phyloP scores from a whole-genome alignment of 2,329 filamentous ascomycete species.

The Penicillium sp. region DNA sequence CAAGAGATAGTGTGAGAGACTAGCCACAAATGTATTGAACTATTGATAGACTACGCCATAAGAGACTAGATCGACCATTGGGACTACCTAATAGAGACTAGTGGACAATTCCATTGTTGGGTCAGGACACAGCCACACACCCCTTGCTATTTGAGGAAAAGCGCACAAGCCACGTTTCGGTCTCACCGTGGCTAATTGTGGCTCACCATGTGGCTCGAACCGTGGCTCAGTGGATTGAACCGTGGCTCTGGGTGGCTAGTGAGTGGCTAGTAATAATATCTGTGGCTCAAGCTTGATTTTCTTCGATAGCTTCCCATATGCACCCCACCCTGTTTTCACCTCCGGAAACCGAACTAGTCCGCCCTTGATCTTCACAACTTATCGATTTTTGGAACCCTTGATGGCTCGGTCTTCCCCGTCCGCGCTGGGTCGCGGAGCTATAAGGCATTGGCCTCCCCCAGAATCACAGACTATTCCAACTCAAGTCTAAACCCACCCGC shows the following conservation, averaged over 20 bases:
- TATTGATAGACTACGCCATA: constrained; percentile 1
- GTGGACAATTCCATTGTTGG: constrained; percentile 1
- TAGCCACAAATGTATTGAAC: constrained; percentile 3
- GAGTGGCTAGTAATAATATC: constrained; percentile 13
- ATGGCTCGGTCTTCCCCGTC: constrained; percentile 19
- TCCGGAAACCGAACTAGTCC: constrained; percentile 23
- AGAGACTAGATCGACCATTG: constrained; percentile 2
- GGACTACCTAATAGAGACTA: not conserved
- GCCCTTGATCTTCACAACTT: constrained; percentile 28
- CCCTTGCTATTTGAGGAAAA: constrained; percentile 14
- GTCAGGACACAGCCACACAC: constrained; percentile 12
- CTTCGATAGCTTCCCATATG: constrained; percentile 21
- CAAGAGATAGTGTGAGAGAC: constrained; percentile 3
- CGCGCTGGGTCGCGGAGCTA: constrained; percentile 7
- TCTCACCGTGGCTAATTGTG: constrained; percentile 17
- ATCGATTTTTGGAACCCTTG: constrained; percentile 18
- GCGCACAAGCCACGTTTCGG: constrained; percentile 23
- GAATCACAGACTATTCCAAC: not conserved
- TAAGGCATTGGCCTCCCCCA: constrained; percentile 17
- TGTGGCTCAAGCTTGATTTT: constrained; percentile 13
- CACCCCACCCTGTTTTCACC: constrained; percentile 12
- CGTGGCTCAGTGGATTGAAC: too few relatives aligned
- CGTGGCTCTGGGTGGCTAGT: too few relatives aligned
- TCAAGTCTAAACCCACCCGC: constrained; percentile 1
- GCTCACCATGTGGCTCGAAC: not conserved